These are phyloP conservation scores for Diutina sp. DNA, from an alignment of 1,139 yeast species.

Conservation along the genomic window DNA sequence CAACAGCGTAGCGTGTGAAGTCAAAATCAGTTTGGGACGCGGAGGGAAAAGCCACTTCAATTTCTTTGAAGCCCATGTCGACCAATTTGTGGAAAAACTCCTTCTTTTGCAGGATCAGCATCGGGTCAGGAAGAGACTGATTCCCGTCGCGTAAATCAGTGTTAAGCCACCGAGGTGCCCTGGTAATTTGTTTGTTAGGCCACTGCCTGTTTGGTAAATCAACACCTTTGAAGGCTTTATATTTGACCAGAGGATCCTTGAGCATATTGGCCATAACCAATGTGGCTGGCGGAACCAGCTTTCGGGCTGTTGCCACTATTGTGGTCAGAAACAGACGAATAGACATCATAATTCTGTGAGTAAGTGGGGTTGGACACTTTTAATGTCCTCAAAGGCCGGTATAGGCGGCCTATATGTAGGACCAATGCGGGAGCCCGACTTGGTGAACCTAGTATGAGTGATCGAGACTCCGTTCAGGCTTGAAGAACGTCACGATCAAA, in stretches of 20 bases:
- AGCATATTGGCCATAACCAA: conserved; percentile 18
- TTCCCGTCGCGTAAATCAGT: conserved; percentile 96
- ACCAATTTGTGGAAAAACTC: conserved; percentile 74
- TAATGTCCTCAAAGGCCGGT: not conserved
- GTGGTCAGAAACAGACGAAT: conserved; percentile 1
- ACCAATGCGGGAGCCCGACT: not conserved
- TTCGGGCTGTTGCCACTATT: not conserved
- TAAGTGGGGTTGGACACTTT: not conserved
- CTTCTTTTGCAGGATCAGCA: conserved; percentile 84
- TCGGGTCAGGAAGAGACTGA: conserved; percentile 95
- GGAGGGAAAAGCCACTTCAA: conserved; percentile 92
- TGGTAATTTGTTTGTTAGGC: conserved; percentile 66
- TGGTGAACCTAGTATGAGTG: not conserved
- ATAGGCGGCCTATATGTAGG: not conserved
- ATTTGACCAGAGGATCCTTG: conserved; percentile 68
- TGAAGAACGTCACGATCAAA: too few relatives aligned
- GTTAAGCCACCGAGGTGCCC: conserved; percentile 92
- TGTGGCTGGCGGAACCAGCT: not conserved
- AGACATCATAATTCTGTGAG: not conserved
- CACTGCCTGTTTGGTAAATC: conserved; percentile 69
- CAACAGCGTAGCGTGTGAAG: conserved; percentile 87
- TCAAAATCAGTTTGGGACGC: conserved; percentile 95
- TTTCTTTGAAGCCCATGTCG: conserved; percentile 92
- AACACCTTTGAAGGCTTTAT: conserved; percentile 55
- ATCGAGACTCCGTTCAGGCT: too few relatives aligned